These are phyloP conservation scores for Coemansia sp. DNA, from an alignment of 192 early-diverging fungal species.

Conservation along the genomic window DNA sequence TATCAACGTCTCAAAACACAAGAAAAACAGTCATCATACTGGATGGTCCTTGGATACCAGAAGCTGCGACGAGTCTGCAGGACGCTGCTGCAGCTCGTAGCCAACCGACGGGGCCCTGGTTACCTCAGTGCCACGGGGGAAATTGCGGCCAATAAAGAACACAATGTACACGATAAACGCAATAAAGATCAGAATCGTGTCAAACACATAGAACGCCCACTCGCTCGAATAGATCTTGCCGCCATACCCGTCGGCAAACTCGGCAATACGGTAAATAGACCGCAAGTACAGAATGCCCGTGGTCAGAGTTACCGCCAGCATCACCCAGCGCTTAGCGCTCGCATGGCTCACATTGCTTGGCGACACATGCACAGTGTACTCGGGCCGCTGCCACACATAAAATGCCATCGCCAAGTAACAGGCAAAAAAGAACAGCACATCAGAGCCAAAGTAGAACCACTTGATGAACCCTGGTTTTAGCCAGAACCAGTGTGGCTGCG, in stretches of 20 bases:
- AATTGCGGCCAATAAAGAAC: constrained; percentile 28
- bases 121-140: background rate
- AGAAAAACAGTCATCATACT: no score
- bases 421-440: constrained; percentile 49
- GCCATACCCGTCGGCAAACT: constrained; percentile 46
- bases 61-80: no score
- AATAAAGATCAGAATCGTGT: constrained; percentile 49
- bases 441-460: constrained; percentile 54
- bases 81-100: no score
- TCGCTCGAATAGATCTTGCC: constrained; percentile 48
- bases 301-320: constrained; percentile 28
- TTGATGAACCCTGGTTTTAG: constrained; percentile 36
- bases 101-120: background rate
- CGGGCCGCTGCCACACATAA: constrained; percentile 30
- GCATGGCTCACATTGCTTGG: constrained; percentile 11
- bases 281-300: constrained; percentile 44
- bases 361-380: constrained; percentile 19
- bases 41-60: no score
- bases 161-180: constrained; percentile 45
- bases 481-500: constrained; percentile 21
- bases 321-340: constrained; percentile 29
- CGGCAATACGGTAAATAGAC: constrained; percentile 53
- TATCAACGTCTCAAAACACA: no score
- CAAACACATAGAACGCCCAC: constrained; percentile 56
- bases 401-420: constrained; percentile 32